These are phyloP conservation scores for Phaeotremella fagi DNA, from an alignment of 768 basidiomycete genomes.

Conservation along the genomic window DNA sequence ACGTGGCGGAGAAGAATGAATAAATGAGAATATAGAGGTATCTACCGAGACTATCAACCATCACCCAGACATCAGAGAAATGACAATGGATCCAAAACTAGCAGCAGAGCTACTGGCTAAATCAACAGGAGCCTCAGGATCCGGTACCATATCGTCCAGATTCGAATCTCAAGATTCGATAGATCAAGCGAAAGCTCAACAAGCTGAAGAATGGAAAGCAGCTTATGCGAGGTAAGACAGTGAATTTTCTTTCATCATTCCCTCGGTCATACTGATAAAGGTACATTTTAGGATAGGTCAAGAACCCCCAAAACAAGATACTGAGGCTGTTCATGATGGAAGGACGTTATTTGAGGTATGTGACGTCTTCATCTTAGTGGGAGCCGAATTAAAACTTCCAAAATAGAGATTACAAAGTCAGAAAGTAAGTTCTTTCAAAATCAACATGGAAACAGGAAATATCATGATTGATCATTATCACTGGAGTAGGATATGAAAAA, in stretches of 20 bases:
- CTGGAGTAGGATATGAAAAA: constrained; percentile 46
- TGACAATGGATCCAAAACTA: constrained; percentile 17
- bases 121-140: no score
- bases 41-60: no score
- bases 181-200: constrained; percentile 44
- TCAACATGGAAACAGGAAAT: background rate
- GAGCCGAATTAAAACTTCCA: background rate
- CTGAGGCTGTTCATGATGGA: constrained; percentile 45
- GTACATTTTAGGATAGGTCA: constrained; percentile 44
- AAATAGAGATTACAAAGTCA: constrained; percentile 37
- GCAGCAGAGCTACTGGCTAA: constrained; percentile 3
- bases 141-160: constrained; percentile 38
- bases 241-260: no score
- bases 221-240: constrained; percentile 48
- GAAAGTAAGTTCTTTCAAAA: constrained; percentile 32
- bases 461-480: no score
- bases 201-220: constrained; percentile 49
- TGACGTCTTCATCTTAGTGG: background rate
- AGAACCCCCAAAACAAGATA: constrained; percentile 45
- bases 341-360: constrained; percentile 48
- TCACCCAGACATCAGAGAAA: background rate
- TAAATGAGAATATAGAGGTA: no score
- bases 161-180: constrained; percentile 49
- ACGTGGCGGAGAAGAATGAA: no score
- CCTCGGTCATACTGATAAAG: no score